Evolutionary conservation across 2,329 filamentous ascomycete genomes (phyloP).

Genomic region (Rachicladosporium sp.): DNA sequence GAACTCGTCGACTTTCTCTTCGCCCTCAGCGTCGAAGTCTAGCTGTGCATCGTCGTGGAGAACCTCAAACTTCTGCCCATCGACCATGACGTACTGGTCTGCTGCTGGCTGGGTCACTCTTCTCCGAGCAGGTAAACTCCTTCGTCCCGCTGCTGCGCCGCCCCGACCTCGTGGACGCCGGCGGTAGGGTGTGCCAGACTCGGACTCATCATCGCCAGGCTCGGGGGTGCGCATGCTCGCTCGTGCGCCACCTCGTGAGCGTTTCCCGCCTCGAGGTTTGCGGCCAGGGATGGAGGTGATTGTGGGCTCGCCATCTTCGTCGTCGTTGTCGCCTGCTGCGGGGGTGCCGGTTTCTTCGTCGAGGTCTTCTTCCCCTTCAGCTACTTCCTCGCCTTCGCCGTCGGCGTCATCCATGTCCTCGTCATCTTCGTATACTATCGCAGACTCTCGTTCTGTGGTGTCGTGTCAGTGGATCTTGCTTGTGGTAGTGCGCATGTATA

Average conservation of each 20-base stretch:
- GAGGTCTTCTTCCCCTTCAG: conserved; percentile 12
- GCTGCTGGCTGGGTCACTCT: conserved; percentile 60
- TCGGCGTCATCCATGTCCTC: conserved; percentile 20
- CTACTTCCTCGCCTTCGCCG: conserved; percentile 14
- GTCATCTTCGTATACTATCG: conserved; percentile 15
- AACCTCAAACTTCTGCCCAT: conserved; percentile 84
- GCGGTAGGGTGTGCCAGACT: conserved; percentile 37
- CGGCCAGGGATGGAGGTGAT: conserved; percentile 27
- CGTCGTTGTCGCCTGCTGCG: conserved; percentile 20
- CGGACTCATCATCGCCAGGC: conserved; percentile 33
- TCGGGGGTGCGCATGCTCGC: conserved; percentile 55
- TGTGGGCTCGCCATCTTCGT: conserved; percentile 15
- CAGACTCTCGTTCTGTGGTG: conserved; percentile 14
- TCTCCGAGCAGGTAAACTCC: too few relatives aligned
- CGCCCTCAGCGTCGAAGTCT: conserved; percentile 75
- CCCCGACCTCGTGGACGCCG: conserved; percentile 52
- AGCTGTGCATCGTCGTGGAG: conserved; percentile 83
- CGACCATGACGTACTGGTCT: conserved; percentile 71
- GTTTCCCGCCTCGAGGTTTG: conserved; percentile 25
- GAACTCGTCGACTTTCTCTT: conserved; percentile 83
- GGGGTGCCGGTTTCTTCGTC: conserved; percentile 16
- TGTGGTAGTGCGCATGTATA: conserved; percentile 2
- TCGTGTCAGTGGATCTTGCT: conserved; percentile 3
- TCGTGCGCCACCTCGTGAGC: conserved; percentile 24
- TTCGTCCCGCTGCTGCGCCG: too few relatives aligned